Evolutionary conservation across 495 filamentous ascomycete species (phyloP), one percentile per base, ranked within the genome.

Genomic region (Monascus purpureus): DNA sequence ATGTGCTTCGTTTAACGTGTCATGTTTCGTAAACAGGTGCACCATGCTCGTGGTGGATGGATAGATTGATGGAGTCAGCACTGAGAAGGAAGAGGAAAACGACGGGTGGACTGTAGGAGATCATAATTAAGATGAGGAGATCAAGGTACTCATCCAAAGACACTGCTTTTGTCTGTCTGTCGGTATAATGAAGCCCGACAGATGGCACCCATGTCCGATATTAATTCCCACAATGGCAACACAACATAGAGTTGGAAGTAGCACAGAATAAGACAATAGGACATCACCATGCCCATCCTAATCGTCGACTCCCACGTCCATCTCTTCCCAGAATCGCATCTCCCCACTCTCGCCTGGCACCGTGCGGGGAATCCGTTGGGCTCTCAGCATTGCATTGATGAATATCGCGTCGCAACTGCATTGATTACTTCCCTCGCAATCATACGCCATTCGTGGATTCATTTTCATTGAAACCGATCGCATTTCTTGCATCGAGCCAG

Each of bases 241-340:
- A 27, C 13, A 9, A n/a, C 5, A 27, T n/a, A 4, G 22, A 24
- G 22, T 13, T 6, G 25, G n/a, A 27, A 13, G 13, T 5, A 4
- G 25, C n/a, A 27, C n/a, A 27, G 11, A 5, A 34, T 16, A 19
- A 12, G 25, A 32, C 3, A 30, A 22, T 26, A 28, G 27, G 32
- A 24, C 6, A 13, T 25, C 29, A 42, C 27, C 8, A 57, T 55
- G 51, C 27, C 47, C 3, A 51, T 44, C 18, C 54, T 51, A 25
- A 68, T 86, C 32, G 64, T 93, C 34, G 86, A 93, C 58, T 77
- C 83, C 6, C 86, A 94, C 61, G 76, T 93, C 55, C 86, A 93
- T 55, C 75, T 92, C 49, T 90, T 72, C 57, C 75, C 79, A 38
- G 48, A 59, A 31, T 67, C 72, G 22, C 77, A 85, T 40, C 49